Conservation (phyloP, 805 yeast genomes). For the Starmerella apicola region DNA sequence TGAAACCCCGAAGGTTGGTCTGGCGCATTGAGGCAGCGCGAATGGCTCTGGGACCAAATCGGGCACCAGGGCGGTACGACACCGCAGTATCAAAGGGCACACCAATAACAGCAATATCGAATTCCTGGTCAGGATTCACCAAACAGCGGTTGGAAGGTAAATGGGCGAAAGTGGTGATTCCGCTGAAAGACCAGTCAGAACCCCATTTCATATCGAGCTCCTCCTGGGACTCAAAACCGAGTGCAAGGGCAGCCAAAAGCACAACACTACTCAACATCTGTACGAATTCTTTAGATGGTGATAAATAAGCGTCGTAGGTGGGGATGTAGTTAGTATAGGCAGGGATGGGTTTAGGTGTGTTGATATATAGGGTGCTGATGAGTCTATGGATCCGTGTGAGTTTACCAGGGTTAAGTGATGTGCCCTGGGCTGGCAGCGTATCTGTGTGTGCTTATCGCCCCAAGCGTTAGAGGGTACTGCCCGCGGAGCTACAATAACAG, state of each 20-base stretch:
- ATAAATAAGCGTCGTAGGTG: too few relatives aligned
- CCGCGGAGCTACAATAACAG: too few relatives aligned
- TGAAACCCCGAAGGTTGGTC: constrained; percentile 54
- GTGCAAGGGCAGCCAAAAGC: background rate
- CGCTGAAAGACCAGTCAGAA: constrained; percentile 48
- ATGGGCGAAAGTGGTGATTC: constrained; percentile 52
- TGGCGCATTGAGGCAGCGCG: constrained; percentile 40
- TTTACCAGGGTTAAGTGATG: too few relatives aligned
- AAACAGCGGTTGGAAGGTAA: constrained; percentile 50
- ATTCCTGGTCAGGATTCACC: constrained; percentile 32
- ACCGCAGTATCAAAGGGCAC: constrained; percentile 79
- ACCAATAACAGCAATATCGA: constrained; percentile 64
- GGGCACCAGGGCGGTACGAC: constrained; percentile 66
- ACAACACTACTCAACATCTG: too few relatives aligned
- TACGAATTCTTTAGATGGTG: too few relatives aligned
- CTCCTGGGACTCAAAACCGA: constrained; percentile 10
- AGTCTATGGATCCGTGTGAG: too few relatives aligned
- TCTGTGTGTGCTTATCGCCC: too few relatives aligned
- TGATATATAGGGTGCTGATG: too few relatives aligned
- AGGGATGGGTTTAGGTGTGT: too few relatives aligned
- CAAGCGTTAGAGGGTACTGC: too few relatives aligned
- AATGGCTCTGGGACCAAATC: constrained; percentile 55
- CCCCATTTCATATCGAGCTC: constrained; percentile 56
- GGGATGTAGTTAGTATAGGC: background rate
- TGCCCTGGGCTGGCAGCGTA: too few relatives aligned